Conservation (phyloP, 768 basidiomycete species). For the Gymnopilus dilepis region DNA sequence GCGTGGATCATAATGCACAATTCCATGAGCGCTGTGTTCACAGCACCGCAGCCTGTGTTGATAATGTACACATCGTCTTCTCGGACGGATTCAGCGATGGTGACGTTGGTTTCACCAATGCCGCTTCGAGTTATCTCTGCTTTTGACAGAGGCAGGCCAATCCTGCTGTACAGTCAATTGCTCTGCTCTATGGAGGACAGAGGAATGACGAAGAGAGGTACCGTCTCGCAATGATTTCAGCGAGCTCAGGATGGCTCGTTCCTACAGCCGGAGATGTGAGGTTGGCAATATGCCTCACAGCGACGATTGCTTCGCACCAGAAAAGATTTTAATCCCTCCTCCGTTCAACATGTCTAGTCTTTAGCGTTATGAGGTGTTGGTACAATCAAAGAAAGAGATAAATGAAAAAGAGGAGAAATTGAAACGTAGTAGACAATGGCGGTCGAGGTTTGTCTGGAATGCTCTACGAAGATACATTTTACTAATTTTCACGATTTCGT, state of each 20-base stretch:
- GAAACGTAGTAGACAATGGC: slow-evolving; percentile 3
- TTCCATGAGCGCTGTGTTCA: slow-evolving; percentile 97
- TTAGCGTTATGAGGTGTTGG: slow-evolving; percentile 20
- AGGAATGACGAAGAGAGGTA: slow-evolving; percentile 43
- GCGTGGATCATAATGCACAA: slow-evolving; percentile 99
- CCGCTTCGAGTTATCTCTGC: slow-evolving; percentile 88
- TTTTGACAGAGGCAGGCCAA: slow-evolving; percentile 87
- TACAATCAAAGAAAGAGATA: slow-evolving; percentile 22
- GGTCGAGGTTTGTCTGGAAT: slow-evolving; percentile 4
- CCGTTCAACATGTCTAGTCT: slow-evolving; percentile 52
- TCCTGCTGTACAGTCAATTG: slow-evolving; percentile 52
- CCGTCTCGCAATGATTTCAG: slow-evolving; percentile 93
- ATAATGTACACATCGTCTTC: slow-evolving; percentile 99
- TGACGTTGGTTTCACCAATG: slow-evolving; percentile 90
- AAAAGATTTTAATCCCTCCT: slow-evolving; percentile 62
- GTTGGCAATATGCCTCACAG: slow-evolving; percentile 14
- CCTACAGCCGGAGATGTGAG: slow-evolving; percentile 49
- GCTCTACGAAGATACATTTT: slow-evolving; percentile 25
- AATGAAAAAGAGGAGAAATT: slow-evolving; percentile 11
- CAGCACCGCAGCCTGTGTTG: slow-evolving; percentile 85
- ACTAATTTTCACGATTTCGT: slow-evolving; percentile 11
- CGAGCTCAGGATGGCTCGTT: slow-evolving; percentile 94
- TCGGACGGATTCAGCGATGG: slow-evolving; percentile 93
- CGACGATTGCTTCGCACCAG: slow-evolving; percentile 41
- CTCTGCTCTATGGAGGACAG: slow-evolving; percentile 21